Evolutionary conservation across 2,329 filamentous ascomycete species (phyloP).

Genomic region (Lachnellula cervina): DNA sequence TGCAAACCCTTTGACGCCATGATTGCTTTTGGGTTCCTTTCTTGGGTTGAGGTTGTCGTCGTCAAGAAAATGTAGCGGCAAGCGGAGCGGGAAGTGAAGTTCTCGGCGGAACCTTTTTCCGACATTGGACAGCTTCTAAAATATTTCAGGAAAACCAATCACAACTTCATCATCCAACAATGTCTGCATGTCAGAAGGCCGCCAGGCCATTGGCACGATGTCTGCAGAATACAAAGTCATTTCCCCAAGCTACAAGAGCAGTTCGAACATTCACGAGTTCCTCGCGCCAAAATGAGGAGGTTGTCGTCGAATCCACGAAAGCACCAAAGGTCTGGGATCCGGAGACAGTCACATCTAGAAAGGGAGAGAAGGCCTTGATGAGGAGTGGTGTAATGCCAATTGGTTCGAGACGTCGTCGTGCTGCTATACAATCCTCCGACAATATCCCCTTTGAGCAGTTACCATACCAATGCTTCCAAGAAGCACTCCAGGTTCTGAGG

Average conservation of each 20-base stretch:
- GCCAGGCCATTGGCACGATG: slow-evolving; percentile 52
- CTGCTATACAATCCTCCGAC: slow-evolving; percentile 60
- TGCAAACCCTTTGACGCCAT: slow-evolving; percentile 32
- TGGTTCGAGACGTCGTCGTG: slow-evolving; percentile 79
- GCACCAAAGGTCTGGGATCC: slow-evolving; percentile 52
- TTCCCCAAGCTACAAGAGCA: slow-evolving; percentile 19
- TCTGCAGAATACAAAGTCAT: slow-evolving; percentile 38
- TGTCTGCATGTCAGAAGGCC: slow-evolving; percentile 58
- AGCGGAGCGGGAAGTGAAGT: slow-evolving; percentile 23
- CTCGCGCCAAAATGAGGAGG: slow-evolving; percentile 35
- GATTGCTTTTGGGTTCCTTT: slow-evolving; percentile 11
- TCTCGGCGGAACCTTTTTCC: slow-evolving; percentile 18
- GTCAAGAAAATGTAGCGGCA: slow-evolving; percentile 7
- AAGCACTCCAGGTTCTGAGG: slow-evolving; percentile 77
- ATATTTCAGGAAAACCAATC: slow-evolving; percentile 21
- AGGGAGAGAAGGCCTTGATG: slow-evolving; percentile 64
- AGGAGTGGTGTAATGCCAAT: slow-evolving; percentile 66
- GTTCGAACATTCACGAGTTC: slow-evolving; percentile 29
- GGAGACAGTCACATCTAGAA: slow-evolving; percentile 59
- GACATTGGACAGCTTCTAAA: slow-evolving; percentile 13
- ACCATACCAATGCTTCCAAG: slow-evolving; percentile 97
- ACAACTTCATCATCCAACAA: slow-evolving; percentile 32
- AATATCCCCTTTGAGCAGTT: slow-evolving; percentile 82
- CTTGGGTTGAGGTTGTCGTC: slow-evolving; percentile 8
- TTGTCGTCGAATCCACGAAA: slow-evolving; percentile 32